Conservation (phyloP, 1,284 basidiomycete genomes). For the Sparassis latifolia region DNA sequence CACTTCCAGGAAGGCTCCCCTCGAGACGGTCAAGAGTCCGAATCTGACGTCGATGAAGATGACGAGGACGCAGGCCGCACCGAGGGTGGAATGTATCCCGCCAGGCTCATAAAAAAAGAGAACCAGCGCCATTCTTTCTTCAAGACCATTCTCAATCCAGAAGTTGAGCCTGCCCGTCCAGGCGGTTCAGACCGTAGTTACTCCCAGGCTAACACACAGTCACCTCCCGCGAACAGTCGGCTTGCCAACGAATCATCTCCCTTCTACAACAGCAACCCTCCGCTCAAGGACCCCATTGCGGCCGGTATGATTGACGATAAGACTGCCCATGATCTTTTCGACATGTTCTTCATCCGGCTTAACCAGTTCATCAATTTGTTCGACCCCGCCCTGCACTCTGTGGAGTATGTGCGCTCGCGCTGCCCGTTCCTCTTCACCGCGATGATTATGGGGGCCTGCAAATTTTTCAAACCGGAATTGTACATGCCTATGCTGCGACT, state of each 20-base stretch:
- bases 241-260: conserved; percentile 16
- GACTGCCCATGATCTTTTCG: conserved; percentile 64
- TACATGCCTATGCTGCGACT: conserved; percentile 64
- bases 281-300: conserved; percentile 57
- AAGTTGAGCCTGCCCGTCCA: conserved; percentile 35
- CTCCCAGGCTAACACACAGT: conserved; percentile 19
- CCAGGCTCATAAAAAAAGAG: conserved; percentile 62
- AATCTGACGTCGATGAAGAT: conserved; percentile 35
- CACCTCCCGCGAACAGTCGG: conserved; percentile 13
- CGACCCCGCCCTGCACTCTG: conserved; percentile 71
- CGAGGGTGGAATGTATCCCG: conserved; percentile 64
- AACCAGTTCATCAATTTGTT: conserved; percentile 84
- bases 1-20: conserved; percentile 30
- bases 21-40: conserved; percentile 11
- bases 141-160: conserved; percentile 71
- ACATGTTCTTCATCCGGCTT: conserved; percentile 68
- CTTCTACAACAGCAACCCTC: conserved; percentile 4
- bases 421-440: conserved; percentile 79
- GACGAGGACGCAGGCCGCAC: conserved; percentile 59
- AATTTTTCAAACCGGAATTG: conserved; percentile 71
- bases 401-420: conserved; percentile 64
- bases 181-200: conserved; percentile 11
- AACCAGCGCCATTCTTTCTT: conserved; percentile 71
- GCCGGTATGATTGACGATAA: conserved; percentile 62
- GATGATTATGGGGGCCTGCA: conserved; percentile 76